Base-by-base conservation (phyloP, 1,284 basidiomycete species). In the Neonothopanus nambi region DNA sequence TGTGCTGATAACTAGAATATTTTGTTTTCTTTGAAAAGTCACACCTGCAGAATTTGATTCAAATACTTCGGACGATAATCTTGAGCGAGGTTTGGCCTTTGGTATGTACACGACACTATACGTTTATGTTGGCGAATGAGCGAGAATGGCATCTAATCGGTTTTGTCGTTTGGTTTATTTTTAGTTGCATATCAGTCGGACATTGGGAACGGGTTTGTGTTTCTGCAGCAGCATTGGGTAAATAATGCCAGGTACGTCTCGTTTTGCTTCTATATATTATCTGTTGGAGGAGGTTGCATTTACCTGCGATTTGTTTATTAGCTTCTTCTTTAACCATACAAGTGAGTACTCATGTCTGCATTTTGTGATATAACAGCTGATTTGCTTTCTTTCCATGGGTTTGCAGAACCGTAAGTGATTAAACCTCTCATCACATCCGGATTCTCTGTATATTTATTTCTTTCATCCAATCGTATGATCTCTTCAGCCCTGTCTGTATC, bases 211-310 rank as follows among this genome's bases (percentile, higher is more conserved):
- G 66, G 66, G 12, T 67, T 66, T 57, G 55, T 54, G 5, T 68
- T 68, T 57, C 54, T 68, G 24, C 66, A 67, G 46, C 53, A 58
- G 57, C 51, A 39, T 41, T 69, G 67, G 67, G 62, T 64, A 23
- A 65, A 69, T 53, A 57, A 46, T 39, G 39, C 47, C 9, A 23
- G 9, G n/a, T 44, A 8, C 5, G 21, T 17, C 5, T n/a, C 15
- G 36, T 12, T 28, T 18, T 7, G 5, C 11, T 11, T 28, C 26
- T 28, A n/a, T n/a, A n/a, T n/a, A n/a, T n/a, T n/a, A n/a, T n/a
- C n/a, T n/a, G n/a, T n/a, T n/a, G n/a, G n/a, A n/a, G n/a, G n/a
- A n/a, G n/a, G n/a, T n/a, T n/a, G n/a, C n/a, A n/a, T 28, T 28
- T 5, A 28, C 11, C 36, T 15, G 15, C 20, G 11, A 13, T n/a